Evolutionary conservation across 2,329 filamentous ascomycete species (phyloP).

Genomic region (Monilinia fructicola): DNA sequence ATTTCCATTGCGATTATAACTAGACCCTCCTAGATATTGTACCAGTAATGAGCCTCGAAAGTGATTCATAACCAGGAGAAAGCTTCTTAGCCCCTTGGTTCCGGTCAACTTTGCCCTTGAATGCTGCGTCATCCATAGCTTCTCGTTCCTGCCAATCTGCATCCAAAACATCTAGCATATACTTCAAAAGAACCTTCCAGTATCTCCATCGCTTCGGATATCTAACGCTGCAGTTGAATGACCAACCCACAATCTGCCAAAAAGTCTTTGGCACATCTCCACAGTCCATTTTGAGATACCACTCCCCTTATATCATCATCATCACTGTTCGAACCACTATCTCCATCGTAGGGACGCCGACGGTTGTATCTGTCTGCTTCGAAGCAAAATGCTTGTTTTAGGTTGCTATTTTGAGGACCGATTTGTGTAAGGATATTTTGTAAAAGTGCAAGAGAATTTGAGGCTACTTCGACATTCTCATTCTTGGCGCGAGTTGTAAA

Average conservation of each 20-base stretch:
- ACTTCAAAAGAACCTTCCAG: conserved; percentile 78
- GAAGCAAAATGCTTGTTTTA: conserved; percentile 74
- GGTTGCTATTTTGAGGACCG: conserved; percentile 67
- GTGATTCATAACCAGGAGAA: conserved; percentile 37
- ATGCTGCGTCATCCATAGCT: conserved; percentile 45
- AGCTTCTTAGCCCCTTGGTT: conserved; percentile 31
- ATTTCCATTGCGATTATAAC: conserved; percentile 24
- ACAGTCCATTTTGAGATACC: conserved; percentile 67
- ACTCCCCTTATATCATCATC: conserved; percentile 51
- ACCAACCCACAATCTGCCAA: conserved; percentile 88
- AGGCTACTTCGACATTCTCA: conserved; percentile 60
- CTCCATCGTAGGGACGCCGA: conserved; percentile 41
- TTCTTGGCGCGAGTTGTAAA: conserved; percentile 72
- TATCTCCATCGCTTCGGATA: conserved; percentile 74
- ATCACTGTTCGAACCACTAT: conserved; percentile 48
- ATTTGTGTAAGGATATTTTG: conserved; percentile 63
- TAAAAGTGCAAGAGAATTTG: conserved; percentile 68
- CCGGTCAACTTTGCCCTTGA: conserved; percentile 33
- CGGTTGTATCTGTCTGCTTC: conserved; percentile 38
- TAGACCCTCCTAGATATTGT: conserved; percentile 46
- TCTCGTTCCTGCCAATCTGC: conserved; percentile 63
- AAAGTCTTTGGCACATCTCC: conserved; percentile 77
- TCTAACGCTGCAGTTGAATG: conserved; percentile 80
- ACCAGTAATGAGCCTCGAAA: conserved; percentile 59
- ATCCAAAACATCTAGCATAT: conserved; percentile 77